Base-by-base conservation (phyloP, 345 rosid genomes). In the Bretschneidera sinensis region DNA sequence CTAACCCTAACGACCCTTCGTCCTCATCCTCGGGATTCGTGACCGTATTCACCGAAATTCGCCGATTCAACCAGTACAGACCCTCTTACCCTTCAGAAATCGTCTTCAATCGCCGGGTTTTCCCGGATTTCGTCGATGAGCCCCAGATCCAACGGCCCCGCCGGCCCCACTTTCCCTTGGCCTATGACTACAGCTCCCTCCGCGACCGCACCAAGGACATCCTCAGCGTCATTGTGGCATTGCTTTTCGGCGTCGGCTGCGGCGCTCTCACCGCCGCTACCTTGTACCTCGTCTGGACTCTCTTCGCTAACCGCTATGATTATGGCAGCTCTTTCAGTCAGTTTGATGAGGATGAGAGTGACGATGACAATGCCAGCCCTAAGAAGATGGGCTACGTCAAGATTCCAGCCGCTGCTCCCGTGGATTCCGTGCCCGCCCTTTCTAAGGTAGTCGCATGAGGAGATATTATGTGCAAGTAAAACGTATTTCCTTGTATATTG, bases 221-320 rank as follows among this genome's bases (percentile, higher is more conserved):
- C 47, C 81, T 94, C 14, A 87, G 96, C 71, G 95, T 94, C 18
- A 92, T 94, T 4, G 82, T 86, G 9, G 92, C 92, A 31, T 79
- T 94, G 51, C 76, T 94, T 1, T 87, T 94, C 43, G 99, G 97
- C 2, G 97, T 94, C 56, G 96, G 95, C 2, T 94, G 97, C 31
- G 99, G 99, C 13, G 96, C 97, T 51, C 84, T 94, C 43, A 87
- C 99, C 9, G 97, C 94, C 10, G 88, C 86, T 15, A 83, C 96
- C 52, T 80, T 92, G 90, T 92, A 84, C 74, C 77, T 92, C 69
- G 83, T 78, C 22, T 92, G 98, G 98, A 80, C 84, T 28, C 73
- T 92, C 28, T 82, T 87, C 64, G 64, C 83, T 23, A 70, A 73
- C 51, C 85, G 86, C 18, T 71, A 61, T 10, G 69, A 71, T 21